phyloP scores from a whole-genome alignment of 2,329 filamentous ascomycete species.

The Tolypocladium ovalisporum region DNA sequence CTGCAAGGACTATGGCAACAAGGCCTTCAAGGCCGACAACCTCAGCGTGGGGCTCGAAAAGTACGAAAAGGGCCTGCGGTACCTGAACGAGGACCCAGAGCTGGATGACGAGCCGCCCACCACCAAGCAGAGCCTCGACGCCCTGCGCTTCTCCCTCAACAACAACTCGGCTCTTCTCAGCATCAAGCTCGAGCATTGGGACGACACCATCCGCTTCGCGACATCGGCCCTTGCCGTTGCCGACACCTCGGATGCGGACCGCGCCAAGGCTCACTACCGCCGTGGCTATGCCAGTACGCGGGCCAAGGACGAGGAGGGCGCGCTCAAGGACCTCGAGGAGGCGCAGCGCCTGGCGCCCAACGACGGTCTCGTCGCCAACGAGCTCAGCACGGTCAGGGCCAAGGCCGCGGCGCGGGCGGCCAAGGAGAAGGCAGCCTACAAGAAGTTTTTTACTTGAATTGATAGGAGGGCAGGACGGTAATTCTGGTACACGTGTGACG shows the following conservation, averaged over 20 bases:
- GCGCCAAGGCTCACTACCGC: constrained; percentile 82
- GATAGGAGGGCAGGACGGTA: background rate
- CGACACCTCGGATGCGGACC: constrained; percentile 61
- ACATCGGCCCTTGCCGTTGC: constrained; percentile 59
- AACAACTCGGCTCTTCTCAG: constrained; percentile 80
- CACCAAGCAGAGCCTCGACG: constrained; percentile 53
- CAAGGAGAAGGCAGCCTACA: constrained; percentile 87
- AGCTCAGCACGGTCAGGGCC: constrained; percentile 71
- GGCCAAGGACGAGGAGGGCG: constrained; percentile 75
- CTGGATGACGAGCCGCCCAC: constrained; percentile 60
- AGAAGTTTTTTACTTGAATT: constrained; percentile 73
- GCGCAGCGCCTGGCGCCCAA: constrained; percentile 65
- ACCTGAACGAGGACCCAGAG: constrained; percentile 76
- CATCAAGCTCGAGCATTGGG: constrained; percentile 65
- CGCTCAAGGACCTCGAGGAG: constrained; percentile 62
- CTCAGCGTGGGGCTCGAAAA: constrained; percentile 66
- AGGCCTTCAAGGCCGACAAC: constrained; percentile 76
- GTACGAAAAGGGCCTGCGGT: constrained; percentile 88
- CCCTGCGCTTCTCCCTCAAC: constrained; percentile 76
- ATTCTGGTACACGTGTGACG: background rate
- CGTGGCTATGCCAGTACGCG: constrained; percentile 65
- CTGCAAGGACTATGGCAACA: constrained; percentile 87
- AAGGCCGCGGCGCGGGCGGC: constrained; percentile 59
- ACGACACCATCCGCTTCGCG: constrained; percentile 60
- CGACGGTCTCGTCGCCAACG: constrained; percentile 64